Evolutionary conservation across 2,329 filamentous ascomycete species (phyloP).

Genomic region (Fusarium sp.): DNA sequence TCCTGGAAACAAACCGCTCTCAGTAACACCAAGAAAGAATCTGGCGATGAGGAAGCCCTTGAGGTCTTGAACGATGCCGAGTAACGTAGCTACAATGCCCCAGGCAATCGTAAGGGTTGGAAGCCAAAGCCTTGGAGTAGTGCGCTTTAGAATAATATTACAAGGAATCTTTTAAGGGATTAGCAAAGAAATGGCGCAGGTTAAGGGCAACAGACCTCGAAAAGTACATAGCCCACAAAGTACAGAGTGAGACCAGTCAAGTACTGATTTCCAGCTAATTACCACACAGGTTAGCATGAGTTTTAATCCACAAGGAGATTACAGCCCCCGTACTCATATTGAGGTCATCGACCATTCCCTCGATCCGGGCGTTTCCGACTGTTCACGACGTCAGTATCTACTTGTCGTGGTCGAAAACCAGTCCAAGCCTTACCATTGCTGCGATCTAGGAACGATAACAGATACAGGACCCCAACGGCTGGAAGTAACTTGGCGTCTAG

Average conservation of each 20-base stretch:
- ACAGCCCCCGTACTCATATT: conserved; percentile 60
- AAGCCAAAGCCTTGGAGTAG: conserved; percentile 68
- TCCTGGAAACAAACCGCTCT: conserved; percentile 64
- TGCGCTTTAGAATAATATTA: conserved; percentile 72
- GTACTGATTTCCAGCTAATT: conserved; percentile 69
- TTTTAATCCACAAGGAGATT: accelerated
- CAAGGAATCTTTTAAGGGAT: conserved; percentile 61
- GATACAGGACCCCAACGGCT: conserved; percentile 65
- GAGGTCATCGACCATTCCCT: conserved; percentile 64
- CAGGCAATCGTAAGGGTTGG: conserved; percentile 67
- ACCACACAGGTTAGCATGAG: background rate
- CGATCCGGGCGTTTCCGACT: conserved; percentile 71
- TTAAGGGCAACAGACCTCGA: conserved; percentile 56
- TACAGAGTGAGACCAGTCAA: conserved; percentile 74
- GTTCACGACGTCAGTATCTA: conserved; percentile 19
- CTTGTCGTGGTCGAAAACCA: conserved; percentile 36
- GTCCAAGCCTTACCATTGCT: conserved; percentile 62
- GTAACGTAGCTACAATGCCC: conserved; percentile 65
- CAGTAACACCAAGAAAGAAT: conserved; percentile 67
- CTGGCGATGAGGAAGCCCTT: conserved; percentile 64
- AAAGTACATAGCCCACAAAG: conserved; percentile 71
- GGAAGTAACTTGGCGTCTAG: conserved; percentile 65
- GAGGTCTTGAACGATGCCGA: conserved; percentile 62
- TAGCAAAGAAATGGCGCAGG: background rate
- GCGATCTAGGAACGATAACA: conserved; percentile 68